Conservation (phyloP, 495 filamentous ascomycete species). For the Parathielavia hyrcaniae region DNA sequence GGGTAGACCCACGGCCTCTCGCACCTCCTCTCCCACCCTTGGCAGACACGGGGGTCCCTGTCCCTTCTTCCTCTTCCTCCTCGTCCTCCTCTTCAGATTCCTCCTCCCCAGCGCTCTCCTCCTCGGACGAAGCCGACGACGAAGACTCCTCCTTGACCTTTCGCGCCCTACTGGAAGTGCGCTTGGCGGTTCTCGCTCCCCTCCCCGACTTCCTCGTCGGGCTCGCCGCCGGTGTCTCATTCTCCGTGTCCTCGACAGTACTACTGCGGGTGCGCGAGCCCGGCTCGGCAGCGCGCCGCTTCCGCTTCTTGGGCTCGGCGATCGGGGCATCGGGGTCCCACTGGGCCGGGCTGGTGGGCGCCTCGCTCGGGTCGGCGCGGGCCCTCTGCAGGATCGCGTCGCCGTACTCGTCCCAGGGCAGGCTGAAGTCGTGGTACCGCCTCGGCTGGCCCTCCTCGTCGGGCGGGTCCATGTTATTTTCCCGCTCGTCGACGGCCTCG, state of each 20-base stretch:
- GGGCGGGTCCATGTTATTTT: conserved; percentile 58
- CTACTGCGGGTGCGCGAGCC: conserved; percentile 43
- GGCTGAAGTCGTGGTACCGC: conserved; percentile 60
- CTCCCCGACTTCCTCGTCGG: conserved; percentile 33
- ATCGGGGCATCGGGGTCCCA: conserved; percentile 38
- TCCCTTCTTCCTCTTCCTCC: conserved; percentile 30
- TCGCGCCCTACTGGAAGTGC: conserved; percentile 37
- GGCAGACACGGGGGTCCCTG: conserved; percentile 23
- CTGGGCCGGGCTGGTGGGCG: conserved; percentile 49
- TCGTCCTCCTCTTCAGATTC: conserved; percentile 44
- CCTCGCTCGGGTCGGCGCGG: conserved; percentile 52
- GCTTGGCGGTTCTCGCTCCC: conserved; percentile 36
- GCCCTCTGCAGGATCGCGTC: conserved; percentile 66
- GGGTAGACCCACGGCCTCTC: conserved; percentile 20
- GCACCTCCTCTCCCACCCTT: conserved; percentile 20
- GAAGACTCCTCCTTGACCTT: conserved; percentile 47
- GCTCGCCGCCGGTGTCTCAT: conserved; percentile 34
- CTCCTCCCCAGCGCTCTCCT: conserved; percentile 56
- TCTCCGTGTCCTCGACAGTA: conserved; percentile 52
- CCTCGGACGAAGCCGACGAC: conserved; percentile 65
- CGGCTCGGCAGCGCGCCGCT: conserved; percentile 34
- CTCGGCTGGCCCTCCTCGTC: conserved; percentile 50
- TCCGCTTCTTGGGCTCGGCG: conserved; percentile 44
- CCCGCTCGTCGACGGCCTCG: conserved; percentile 80
- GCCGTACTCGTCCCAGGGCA: conserved; percentile 73